Evolutionary conservation across 768 basidiomycete genomes (phyloP).

Genomic region (Boletus rubroflammeus): DNA sequence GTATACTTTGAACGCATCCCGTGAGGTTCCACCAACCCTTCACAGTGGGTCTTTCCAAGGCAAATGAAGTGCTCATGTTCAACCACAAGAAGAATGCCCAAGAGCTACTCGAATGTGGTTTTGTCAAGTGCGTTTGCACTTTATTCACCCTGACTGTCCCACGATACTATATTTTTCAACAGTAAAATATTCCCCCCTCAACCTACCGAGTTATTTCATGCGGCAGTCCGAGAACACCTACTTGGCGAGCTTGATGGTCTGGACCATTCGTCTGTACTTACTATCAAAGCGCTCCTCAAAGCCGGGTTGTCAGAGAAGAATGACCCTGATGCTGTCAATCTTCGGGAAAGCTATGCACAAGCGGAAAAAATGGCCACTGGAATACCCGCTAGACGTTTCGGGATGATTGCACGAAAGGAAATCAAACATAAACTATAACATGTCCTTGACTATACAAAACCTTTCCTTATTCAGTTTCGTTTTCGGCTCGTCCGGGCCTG

Average conservation of each 20-base stretch:
- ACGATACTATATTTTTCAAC: constrained; percentile 1
- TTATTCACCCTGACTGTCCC: neutral
- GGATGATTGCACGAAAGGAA: constrained; percentile 56
- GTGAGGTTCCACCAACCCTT: neutral
- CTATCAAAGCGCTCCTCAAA: constrained; percentile 51
- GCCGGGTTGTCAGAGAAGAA: constrained; percentile 59
- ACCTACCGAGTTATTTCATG: constrained; percentile 50
- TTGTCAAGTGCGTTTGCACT: constrained; percentile 51
- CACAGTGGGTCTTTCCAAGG: constrained; percentile 65
- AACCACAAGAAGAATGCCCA: constrained; percentile 62
- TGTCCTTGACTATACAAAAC: neutral
- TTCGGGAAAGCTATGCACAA: constrained; percentile 70
- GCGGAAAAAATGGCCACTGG: constrained; percentile 63
- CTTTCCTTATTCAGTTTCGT: neutral
- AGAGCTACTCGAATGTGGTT: constrained; percentile 57
- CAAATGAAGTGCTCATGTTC: constrained; percentile 69
- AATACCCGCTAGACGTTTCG: constrained; percentile 51
- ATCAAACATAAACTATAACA: constrained; percentile 59
- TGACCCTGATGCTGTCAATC: constrained; percentile 58
- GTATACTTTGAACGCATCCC: constrained; percentile 10
- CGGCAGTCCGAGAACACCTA: constrained; percentile 46
- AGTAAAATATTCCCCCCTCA: constrained; percentile 62
- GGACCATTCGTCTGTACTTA: constrained; percentile 50
- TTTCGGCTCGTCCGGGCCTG: neutral
- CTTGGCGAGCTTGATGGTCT: constrained; percentile 55